phyloP scores from a whole-genome alignment of 805 yeast species.

The Ogataea neopini region DNA sequence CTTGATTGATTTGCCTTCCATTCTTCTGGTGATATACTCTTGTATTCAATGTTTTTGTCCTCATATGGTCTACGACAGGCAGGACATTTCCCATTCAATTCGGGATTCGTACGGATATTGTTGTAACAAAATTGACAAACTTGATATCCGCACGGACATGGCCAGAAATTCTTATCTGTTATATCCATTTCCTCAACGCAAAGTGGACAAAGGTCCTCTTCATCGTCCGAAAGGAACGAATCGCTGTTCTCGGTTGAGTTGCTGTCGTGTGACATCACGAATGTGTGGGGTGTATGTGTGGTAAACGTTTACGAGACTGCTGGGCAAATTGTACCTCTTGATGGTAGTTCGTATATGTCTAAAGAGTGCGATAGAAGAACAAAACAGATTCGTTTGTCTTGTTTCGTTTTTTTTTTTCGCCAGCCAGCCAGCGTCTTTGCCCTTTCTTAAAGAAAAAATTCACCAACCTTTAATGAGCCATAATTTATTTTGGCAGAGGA shows the following conservation, averaged over 20 bases:
- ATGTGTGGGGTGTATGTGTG: background rate
- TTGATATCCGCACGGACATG: conserved; percentile 99
- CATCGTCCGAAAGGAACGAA: conserved; percentile 72
- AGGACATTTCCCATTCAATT: conserved; percentile 94
- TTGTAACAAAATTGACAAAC: conserved; percentile 98
- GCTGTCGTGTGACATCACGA: conserved; percentile 22
- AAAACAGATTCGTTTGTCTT: background rate
- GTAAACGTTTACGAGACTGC: background rate
- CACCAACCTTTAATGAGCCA: background rate
- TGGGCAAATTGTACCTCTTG: background rate
- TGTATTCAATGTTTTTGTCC: conserved; percentile 89
- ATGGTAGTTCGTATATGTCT: background rate
- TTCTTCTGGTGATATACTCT: conserved; percentile 81
- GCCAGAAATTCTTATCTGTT: conserved; percentile 93
- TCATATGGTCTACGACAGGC: conserved; percentile 95
- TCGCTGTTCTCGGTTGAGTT: conserved; percentile 39
- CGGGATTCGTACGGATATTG: conserved; percentile 93
- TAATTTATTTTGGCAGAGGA: conserved; percentile 10
- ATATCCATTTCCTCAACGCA: conserved; percentile 98
- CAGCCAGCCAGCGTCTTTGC: background rate
- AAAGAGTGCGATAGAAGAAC: background rate
- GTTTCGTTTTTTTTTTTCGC: conserved; percentile 3
- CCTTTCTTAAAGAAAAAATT: conserved; percentile 3
- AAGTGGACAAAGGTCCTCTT: conserved; percentile 84
- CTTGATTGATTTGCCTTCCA: conserved; percentile 78